Conservation (phyloP, 1,284 basidiomycete species). For the Leccinum solheimii region DNA sequence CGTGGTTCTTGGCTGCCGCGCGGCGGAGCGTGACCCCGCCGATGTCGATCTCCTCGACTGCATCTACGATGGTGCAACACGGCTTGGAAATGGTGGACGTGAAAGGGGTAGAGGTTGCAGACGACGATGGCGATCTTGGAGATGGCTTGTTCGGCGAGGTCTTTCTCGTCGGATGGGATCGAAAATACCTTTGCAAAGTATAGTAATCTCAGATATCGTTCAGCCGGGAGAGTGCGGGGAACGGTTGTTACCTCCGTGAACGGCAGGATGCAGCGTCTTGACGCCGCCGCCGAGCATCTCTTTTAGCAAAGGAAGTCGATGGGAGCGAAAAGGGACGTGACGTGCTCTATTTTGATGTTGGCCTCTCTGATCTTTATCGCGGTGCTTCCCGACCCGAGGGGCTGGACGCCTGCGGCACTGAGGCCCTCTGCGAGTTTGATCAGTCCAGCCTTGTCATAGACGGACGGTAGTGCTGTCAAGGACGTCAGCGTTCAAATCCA, state of each 20-base stretch:
- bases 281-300: slow-evolving; percentile 99
- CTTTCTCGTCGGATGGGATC: slow-evolving; percentile 86
- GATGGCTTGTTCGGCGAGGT: slow-evolving; percentile 81
- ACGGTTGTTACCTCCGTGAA: slow-evolving; percentile 80
- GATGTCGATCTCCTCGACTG: slow-evolving; percentile 98
- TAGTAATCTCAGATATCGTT: slow-evolving; percentile 7
- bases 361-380: slow-evolving; percentile 97
- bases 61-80: slow-evolving; percentile 86
- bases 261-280: slow-evolving; percentile 98
- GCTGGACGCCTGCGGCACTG: slow-evolving; percentile 77
- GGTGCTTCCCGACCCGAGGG: slow-evolving; percentile 95
- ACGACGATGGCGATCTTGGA: slow-evolving; percentile 92
- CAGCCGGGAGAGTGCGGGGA: too few relatives aligned
- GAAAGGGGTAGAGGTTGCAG: slow-evolving; percentile 99
- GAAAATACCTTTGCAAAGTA: slow-evolving; percentile 68
- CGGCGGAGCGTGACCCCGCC: slow-evolving; percentile 98
- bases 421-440: slow-evolving; percentile 89
- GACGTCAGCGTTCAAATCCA: slow-evolving; percentile 12
- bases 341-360: slow-evolving; percentile 88
- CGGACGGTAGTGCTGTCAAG: slow-evolving; percentile 81
- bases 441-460: slow-evolving; percentile 95
- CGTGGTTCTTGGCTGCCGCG: slow-evolving; percentile 99
- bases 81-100: slow-evolving; percentile 88
- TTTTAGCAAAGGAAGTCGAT: slow-evolving; percentile 13
- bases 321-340: slow-evolving; percentile 19